These are phyloP conservation scores for Xylariales sp. DNA, from an alignment of 2,329 filamentous ascomycete genomes.

Conservation along the genomic window DNA sequence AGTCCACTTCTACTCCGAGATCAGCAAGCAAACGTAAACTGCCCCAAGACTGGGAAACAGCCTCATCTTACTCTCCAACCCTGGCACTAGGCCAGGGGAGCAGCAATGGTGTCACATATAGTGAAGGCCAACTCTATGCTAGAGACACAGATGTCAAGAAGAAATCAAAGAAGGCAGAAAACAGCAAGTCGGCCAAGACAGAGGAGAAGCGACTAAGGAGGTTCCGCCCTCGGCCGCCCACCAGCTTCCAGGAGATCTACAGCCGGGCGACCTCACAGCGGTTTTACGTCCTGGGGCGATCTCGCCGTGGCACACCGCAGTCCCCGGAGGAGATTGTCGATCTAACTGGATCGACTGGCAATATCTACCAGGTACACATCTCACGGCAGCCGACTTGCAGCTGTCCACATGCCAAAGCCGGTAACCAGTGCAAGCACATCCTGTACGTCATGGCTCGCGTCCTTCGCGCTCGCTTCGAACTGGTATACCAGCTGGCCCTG, in stretches of 20 bases:
- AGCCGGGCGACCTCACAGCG: conserved; percentile 8
- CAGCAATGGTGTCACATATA: no score
- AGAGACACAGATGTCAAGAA: background rate
- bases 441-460: conserved; percentile 58
- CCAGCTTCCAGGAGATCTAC: conserved; percentile 1
- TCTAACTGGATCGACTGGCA: conserved; percentile 61
- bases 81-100: no score
- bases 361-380: conserved; percentile 57
- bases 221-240: conserved; percentile 4
- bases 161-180: conserved; percentile 3
- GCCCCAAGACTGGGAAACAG: no score
- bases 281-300: conserved; percentile 42
- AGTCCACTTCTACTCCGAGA: no score
- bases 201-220: conserved; percentile 9
- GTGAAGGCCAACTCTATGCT: no score
- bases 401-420: conserved; percentile 49
- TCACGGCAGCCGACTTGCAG: conserved; percentile 46
- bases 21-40: no score
- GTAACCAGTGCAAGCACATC: conserved; percentile 62
- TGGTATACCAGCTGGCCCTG: conserved; percentile 60
- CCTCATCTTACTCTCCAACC: no score
- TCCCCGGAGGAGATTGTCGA: conserved; percentile 49
- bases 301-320: conserved; percentile 25
- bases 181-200: conserved; percentile 3
- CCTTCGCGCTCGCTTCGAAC: conserved; percentile 49